Evolutionary conservation across 1,284 basidiomycete species (phyloP).

Genomic region (Tilletiaria anomala): DNA sequence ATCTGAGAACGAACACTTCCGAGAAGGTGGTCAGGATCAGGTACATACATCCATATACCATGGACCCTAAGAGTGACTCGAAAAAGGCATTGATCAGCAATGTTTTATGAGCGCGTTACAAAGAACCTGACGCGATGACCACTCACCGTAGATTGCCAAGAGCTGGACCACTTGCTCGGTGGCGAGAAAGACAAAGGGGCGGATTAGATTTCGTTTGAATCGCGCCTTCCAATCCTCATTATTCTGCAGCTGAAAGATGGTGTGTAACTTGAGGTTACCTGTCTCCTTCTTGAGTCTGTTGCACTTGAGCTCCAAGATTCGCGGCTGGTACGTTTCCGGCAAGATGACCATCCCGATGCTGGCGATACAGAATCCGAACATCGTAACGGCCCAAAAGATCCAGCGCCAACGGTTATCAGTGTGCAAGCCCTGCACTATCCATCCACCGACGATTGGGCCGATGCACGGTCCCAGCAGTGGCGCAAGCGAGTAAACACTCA

Average conservation of each 20-base stretch:
- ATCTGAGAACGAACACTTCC: slow-evolving; percentile 47
- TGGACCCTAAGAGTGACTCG: slow-evolving; percentile 13
- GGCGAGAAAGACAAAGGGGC: slow-evolving; percentile 45
- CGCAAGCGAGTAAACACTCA: slow-evolving; percentile 48
- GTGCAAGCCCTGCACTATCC: slow-evolving; percentile 56
- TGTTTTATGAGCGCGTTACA: neutral
- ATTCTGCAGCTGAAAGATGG: slow-evolving; percentile 21
- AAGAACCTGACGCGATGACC: neutral
- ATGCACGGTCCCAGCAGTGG: slow-evolving; percentile 22
- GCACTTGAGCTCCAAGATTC: slow-evolving; percentile 29
- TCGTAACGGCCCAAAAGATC: slow-evolving; percentile 47
- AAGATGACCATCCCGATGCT: slow-evolving; percentile 19
- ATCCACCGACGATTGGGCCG: slow-evolving; percentile 42
- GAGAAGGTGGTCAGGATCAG: slow-evolving; percentile 55
- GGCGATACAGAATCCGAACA: slow-evolving; percentile 6
- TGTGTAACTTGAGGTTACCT: slow-evolving; percentile 20
- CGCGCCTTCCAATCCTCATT: slow-evolving; percentile 33
- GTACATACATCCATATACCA: slow-evolving; percentile 48
- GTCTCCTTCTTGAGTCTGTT: slow-evolving; percentile 44
- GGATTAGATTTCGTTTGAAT: slow-evolving; percentile 39
- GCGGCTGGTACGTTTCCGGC: slow-evolving; percentile 38
- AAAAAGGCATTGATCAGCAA: neutral
- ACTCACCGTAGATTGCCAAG: slow-evolving; percentile 42
- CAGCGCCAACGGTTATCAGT: slow-evolving; percentile 39
- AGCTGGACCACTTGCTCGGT: slow-evolving; percentile 46